phyloP scores from a whole-genome alignment of 129 eudicot genomes.

The Arctium lappa region DNA sequence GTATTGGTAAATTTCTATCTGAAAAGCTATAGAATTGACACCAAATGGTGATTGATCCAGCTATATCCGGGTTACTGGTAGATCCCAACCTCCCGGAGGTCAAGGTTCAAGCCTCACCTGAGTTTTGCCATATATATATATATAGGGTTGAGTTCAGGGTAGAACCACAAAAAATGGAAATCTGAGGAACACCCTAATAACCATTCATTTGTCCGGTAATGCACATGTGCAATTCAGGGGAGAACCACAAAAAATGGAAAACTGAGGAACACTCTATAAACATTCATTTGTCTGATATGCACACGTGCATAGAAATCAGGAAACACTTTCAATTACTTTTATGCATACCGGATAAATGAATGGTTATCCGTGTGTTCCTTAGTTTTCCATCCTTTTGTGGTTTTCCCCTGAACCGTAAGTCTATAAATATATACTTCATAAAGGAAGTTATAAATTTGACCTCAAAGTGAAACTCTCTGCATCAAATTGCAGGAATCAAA shows the following conservation, averaged over 20 bases:
- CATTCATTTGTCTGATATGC: too few relatives aligned
- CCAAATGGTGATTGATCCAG: background rate
- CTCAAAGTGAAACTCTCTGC: constrained; percentile 5
- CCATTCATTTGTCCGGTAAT: too few relatives aligned
- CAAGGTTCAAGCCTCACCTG: background rate
- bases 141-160: background rate
- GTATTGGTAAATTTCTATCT: constrained; percentile 49
- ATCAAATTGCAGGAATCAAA: constrained; percentile 69
- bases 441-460: background rate
- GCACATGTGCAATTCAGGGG: background rate
- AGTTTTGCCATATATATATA: background rate
- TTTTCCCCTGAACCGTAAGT: background rate
- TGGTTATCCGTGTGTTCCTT: background rate
- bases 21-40: background rate
- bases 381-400: background rate
- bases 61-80: background rate
- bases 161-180: background rate
- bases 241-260: background rate
- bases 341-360: background rate
- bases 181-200: background rate
- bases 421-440: background rate
- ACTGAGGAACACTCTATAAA: background rate
- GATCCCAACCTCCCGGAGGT: background rate
- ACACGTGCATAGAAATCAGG: background rate
- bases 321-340: too few relatives aligned